phyloP scores from a whole-genome alignment of 257 asterid genomes.

The Cruciata laevipes region DNA sequence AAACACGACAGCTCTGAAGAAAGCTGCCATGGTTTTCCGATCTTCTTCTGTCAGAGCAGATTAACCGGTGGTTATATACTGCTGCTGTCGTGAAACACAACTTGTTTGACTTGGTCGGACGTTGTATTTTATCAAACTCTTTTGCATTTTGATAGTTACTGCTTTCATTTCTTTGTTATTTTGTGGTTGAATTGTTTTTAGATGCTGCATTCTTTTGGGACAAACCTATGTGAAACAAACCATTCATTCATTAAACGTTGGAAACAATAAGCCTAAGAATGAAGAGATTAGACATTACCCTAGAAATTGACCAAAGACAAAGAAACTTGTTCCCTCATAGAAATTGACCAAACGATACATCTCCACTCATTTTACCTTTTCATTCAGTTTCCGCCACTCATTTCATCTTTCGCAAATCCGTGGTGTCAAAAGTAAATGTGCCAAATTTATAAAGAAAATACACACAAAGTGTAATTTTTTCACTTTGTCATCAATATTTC shows the following conservation, averaged over 20 bases:
- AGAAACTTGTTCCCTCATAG: neutral
- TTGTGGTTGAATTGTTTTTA: neutral
- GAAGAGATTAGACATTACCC: neutral
- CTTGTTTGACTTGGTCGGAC: neutral
- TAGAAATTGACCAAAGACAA: neutral
- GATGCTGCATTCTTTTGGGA: neutral
- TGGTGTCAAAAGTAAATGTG: no score
- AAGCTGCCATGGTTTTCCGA: neutral
- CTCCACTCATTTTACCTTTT: no score
- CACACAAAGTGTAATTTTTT: neutral
- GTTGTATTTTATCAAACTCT: neutral
- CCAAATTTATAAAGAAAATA: no score
- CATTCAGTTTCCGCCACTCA: no score
- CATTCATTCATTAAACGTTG: neutral
- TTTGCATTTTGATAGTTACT: neutral
- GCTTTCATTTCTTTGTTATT: neutral
- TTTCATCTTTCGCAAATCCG: no score
- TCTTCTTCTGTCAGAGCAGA: neutral
- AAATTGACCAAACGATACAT: no score
- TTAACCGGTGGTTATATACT: neutral
- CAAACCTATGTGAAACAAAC: neutral
- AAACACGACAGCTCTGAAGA: neutral
- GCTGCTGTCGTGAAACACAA: neutral
- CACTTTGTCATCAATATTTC: neutral
- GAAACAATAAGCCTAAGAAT: neutral